Evolutionary conservation across 495 filamentous ascomycete genomes (phyloP).

Genomic region (Penicillium pancosmium): DNA sequence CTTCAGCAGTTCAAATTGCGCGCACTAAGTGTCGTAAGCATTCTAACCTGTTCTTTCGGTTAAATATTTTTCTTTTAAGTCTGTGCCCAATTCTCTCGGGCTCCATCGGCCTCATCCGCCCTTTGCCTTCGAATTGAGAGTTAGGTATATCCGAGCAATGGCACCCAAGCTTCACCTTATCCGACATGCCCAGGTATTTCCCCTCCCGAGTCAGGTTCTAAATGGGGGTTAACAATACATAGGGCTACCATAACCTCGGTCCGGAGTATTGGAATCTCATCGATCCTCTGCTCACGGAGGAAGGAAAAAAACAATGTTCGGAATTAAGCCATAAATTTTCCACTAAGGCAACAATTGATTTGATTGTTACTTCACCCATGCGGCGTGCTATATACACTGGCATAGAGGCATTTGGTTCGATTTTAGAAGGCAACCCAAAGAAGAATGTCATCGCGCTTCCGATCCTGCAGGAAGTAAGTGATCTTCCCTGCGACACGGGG

Average conservation of each 20-base stretch:
- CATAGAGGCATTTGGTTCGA: conserved; percentile 60
- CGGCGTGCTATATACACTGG: conserved; percentile 74
- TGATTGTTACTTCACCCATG: conserved; percentile 73
- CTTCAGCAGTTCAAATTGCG: too few species aligned
- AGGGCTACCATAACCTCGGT: conserved; percentile 76
- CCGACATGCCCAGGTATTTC: conserved; percentile 40
- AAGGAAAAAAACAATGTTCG: conserved; percentile 68
- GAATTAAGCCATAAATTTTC: conserved; percentile 59
- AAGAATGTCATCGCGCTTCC: conserved; percentile 61
- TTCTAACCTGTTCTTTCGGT: too few species aligned
- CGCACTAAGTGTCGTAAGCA: too few species aligned
- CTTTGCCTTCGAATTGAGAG: neutral
- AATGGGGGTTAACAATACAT: conserved; percentile 17
- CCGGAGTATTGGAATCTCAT: conserved; percentile 59
- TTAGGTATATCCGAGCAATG: conserved; percentile 7
- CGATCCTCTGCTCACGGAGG: conserved; percentile 70
- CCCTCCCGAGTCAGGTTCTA: neutral
- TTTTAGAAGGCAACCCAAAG: conserved; percentile 1
- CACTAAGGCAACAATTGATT: conserved; percentile 55
- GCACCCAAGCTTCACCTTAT: conserved; percentile 39
- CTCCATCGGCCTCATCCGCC: too few species aligned
- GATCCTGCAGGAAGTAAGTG: conserved; percentile 71
- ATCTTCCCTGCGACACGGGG: conserved; percentile 73
- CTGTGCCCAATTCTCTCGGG: too few species aligned
- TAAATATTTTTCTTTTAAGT: too few species aligned